Evolutionary conservation across 306 rosid species (phyloP), one percentile per base, ranked within the genome.

Genomic region (Cicer arietinum): DNA sequence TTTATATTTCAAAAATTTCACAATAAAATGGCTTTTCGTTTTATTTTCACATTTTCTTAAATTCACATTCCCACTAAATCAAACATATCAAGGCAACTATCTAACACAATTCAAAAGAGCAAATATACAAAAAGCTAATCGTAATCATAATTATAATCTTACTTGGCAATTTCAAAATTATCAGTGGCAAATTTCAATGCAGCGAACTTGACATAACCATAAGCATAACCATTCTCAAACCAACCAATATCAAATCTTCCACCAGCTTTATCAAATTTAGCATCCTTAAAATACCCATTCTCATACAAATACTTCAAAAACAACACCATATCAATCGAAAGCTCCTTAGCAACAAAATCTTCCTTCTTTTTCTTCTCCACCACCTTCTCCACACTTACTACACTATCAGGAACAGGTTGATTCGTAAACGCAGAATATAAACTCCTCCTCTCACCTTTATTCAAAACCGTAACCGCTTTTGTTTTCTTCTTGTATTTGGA

Each of bases 121-220:
- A 54, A 59, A 22, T 37, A 6, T 10, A 35, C 10, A 57, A 65
- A 64, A 1, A 63, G 2, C 7, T 18, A 3, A 14, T 30, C 10
- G 1, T 20, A 20, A 20, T 20, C 11, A 42, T 5, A 11, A 42
- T 41, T 6, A 30, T 3, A 18, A 30, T 17, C 94, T 88, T 90
- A 91, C 98, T 90, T 91, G 66, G 90, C 86, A 25, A 91, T 87
- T 57, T 87, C 85, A 62, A 75, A 94, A 57, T 94, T 82, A 67
- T 91, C 94, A 44, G 43, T 76, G 35, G 79, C 85, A 48, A 91
- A 94, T 73, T 14, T 82, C 44, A 75, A 78, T 0, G 80, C 90
- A 0, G 88, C 96, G 54, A 16, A 79, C 86, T 73, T 87, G 7
- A 89, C 25, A 75, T 77, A 91, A 0, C 76, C 69, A 2, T 83